These are phyloP conservation scores for Bertia moriformis DNA, from an alignment of 2,329 filamentous ascomycete species.

Conservation along the genomic window DNA sequence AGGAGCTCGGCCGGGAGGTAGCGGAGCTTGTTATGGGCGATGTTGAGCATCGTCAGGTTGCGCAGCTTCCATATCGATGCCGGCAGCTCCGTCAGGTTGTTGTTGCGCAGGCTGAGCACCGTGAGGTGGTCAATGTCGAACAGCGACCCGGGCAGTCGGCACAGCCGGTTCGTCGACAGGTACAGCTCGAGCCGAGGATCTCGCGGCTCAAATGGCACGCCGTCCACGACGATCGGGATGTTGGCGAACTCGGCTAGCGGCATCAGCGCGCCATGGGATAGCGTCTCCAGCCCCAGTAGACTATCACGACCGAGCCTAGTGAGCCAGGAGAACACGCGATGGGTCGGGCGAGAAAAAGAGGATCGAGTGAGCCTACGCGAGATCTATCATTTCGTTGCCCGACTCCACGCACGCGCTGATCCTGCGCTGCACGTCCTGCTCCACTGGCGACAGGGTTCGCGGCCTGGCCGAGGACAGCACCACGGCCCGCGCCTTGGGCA, in stretches of 20 bases:
- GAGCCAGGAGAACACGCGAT: constrained; percentile 2
- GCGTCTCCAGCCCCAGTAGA: constrained; percentile 27
- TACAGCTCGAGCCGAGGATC: constrained; percentile 47
- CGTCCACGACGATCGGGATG: constrained; percentile 36
- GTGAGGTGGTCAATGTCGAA: constrained; percentile 48
- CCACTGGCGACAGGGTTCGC: constrained; percentile 17
- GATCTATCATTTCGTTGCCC: constrained; percentile 43
- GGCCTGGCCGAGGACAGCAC: constrained; percentile 9
- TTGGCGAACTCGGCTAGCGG: constrained; percentile 38
- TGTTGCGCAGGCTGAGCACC: constrained; percentile 51
- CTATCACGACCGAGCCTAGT: constrained; percentile 11
- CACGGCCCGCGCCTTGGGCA: constrained; percentile 20
- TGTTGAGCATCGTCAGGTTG: constrained; percentile 47
- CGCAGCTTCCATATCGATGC: constrained; percentile 38
- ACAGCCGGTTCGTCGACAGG: constrained; percentile 42
- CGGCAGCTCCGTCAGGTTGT: constrained; percentile 45
- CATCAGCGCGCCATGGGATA: constrained; percentile 41
- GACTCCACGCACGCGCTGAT: constrained; percentile 40
- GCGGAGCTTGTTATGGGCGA: constrained; percentile 47
- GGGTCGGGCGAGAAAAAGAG: constrained; percentile 3
- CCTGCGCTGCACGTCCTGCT: constrained; percentile 26
- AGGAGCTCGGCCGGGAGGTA: constrained; percentile 50
- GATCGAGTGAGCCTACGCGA: no score
- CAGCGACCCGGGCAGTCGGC: constrained; percentile 38
- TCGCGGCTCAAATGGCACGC: constrained; percentile 42